Conservation (phyloP, 2,329 filamentous ascomycete species). For the Byssothecium circinans region DNA sequence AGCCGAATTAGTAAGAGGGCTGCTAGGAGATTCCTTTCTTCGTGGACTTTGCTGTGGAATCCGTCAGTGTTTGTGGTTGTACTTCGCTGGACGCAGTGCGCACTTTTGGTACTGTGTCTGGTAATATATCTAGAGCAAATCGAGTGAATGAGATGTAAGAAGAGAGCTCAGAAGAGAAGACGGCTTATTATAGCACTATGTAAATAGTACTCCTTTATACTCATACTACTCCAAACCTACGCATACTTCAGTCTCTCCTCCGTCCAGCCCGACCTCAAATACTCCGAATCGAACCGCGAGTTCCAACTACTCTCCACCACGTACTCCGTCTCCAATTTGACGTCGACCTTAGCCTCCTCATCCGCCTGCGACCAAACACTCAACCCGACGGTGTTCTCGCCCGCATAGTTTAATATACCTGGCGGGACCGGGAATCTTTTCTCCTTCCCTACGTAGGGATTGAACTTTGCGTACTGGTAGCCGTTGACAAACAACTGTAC, state of each 20-base stretch:
- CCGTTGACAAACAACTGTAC: slow-evolving; percentile 65
- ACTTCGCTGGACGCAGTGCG: neutral
- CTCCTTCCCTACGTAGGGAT: slow-evolving; percentile 64
- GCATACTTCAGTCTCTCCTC: slow-evolving; percentile 37
- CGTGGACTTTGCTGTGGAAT: too few species aligned
- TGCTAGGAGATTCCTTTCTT: too few species aligned
- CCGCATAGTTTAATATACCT: slow-evolving; percentile 60
- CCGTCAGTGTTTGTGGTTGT: neutral
- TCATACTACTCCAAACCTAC: slow-evolving; percentile 12
- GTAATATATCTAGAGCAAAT: too few species aligned
- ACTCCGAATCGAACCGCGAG: slow-evolving; percentile 51
- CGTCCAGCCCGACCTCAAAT: slow-evolving; percentile 57
- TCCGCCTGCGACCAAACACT: slow-evolving; percentile 63
- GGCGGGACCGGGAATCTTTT: slow-evolving; percentile 62
- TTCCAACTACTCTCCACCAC: slow-evolving; percentile 57
- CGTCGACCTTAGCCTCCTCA: slow-evolving; percentile 52
- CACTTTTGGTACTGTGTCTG: neutral
- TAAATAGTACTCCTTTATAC: too few species aligned
- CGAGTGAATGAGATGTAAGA: too few species aligned
- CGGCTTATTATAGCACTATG: too few species aligned
- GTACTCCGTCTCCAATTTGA: slow-evolving; percentile 59
- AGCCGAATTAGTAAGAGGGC: too few species aligned
- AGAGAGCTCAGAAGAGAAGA: too few species aligned
- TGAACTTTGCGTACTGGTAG: slow-evolving; percentile 64
- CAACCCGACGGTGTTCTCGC: slow-evolving; percentile 60